These are phyloP conservation scores for Eucalyptus tenuipes DNA, from an alignment of 345 rosid species.

Conservation along the genomic window DNA sequence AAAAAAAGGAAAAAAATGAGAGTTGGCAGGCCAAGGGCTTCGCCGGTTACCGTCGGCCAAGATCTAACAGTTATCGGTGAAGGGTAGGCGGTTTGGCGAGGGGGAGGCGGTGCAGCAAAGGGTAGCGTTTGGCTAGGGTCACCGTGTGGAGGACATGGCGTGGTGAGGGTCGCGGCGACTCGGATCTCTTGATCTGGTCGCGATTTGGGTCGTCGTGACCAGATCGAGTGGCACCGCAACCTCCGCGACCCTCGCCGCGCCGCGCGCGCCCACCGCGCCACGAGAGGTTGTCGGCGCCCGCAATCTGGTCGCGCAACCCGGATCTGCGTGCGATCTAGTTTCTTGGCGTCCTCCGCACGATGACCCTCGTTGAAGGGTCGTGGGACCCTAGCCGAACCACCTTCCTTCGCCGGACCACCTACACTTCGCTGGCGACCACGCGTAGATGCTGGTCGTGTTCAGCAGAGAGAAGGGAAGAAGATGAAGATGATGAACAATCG, in stretches of 20 bases:
- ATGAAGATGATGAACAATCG: too few relatives aligned
- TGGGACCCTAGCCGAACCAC: accelerated
- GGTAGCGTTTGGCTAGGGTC: accelerated
- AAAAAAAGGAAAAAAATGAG: too few relatives aligned
- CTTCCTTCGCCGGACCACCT: accelerated
- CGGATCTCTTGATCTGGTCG: accelerated
- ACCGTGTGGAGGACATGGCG: accelerated
- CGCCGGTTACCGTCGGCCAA: accelerated
- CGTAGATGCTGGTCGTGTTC: too few relatives aligned
- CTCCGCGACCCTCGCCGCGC: accelerated
- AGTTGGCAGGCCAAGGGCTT: too few relatives aligned
- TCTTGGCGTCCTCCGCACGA: accelerated
- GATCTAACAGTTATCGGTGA: too few relatives aligned
- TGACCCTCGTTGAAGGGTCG: accelerated
- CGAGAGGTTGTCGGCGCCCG: accelerated
- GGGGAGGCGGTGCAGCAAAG: too few relatives aligned
- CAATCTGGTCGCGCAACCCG: accelerated
- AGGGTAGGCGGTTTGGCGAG: accelerated
- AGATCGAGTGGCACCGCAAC: too few relatives aligned
- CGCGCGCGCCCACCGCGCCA: accelerated
- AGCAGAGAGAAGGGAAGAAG: too few relatives aligned
- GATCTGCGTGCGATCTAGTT: accelerated
- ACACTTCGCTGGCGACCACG: accelerated
- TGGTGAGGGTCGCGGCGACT: too few relatives aligned
- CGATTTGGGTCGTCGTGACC: too few relatives aligned